Evolutionary conservation across 1,284 basidiomycete species (phyloP), one percentile per base, ranked within the genome.

Genomic region (Puccinia novopanici): DNA sequence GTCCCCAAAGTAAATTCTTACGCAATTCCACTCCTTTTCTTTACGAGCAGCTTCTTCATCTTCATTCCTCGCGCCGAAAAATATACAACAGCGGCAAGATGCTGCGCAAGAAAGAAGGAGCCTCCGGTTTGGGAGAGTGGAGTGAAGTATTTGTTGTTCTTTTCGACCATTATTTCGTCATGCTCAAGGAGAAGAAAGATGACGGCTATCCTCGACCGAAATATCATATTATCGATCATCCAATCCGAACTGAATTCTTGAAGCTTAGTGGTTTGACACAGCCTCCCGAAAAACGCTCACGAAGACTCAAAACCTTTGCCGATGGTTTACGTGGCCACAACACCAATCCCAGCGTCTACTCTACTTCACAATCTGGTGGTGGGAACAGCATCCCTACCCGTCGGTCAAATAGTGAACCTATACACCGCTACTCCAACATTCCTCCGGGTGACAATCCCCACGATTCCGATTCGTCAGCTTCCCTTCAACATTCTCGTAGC

Each of bases 151-250:
- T 91, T 82, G 91, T 95, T 3, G 88, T 97, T 80, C 87, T 98
- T 3, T 96, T 98, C 84, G 95, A 97, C 85, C 93, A 96, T 85
- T 98, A 96, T 84, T 86, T 93, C 94, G 84, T 80, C 34, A 74
- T 80, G 34, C 54, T 70, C 24, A 80, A 80, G 30, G 54, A 70
- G 34, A 72, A 71, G 37, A 72, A 74, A 74, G 57, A 73, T 24
- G 55, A 72, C 24, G 48, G 59, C 13, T 40, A 74, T 34, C 15
- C 45, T 27, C 48, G 52, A 17, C 37, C 68, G 15, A 42, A 57
- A 24, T 74, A 80, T 45, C 48, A 73, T 24, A 72, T 80, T 40
- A 19, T 67, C 5, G 70, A 74, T 52, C 68, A 74, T 63, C 78
- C 78, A 10, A 80, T 80, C 24, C 37, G 70, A 42, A 37, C 63